Evolutionary conservation across 176 grass and related monocot genomes (phyloP).

Genomic region (Tillandsia leiboldiana): DNA sequence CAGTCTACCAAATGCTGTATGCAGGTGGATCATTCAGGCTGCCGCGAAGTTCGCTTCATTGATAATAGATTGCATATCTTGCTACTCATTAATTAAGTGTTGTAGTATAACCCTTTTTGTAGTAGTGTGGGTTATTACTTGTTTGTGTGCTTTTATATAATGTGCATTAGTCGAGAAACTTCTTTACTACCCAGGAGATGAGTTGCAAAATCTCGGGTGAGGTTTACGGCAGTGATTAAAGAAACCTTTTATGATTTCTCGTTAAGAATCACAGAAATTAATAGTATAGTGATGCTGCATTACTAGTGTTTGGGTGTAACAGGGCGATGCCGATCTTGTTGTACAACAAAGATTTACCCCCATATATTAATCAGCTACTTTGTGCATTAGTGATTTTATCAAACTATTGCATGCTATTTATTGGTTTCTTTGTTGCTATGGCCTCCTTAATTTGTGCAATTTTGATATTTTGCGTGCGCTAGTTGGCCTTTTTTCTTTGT

Average conservation of each 20-base stretch:
- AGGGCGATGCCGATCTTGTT: background rate
- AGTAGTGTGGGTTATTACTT: background rate
- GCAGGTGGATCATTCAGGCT: constrained; percentile 62
- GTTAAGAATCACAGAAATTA: background rate
- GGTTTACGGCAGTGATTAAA: background rate
- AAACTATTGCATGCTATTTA: no score
- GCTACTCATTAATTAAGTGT: background rate
- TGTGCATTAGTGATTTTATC: no score
- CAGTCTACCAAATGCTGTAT: constrained; percentile 89
- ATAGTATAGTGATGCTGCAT: background rate
- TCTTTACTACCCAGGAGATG: background rate
- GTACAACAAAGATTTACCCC: background rate
- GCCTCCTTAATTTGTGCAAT: no score
- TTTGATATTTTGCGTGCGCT: no score
- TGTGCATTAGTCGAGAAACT: background rate
- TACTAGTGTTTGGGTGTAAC: background rate
- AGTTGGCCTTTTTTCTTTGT: no score
- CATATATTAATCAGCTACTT: background rate
- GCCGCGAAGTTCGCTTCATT: constrained; percentile 47
- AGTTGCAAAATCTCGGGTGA: background rate
- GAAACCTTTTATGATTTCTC: no score
- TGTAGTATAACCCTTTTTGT: background rate
- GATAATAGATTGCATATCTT: background rate
- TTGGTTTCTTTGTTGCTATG: no score
- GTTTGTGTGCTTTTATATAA: background rate